Evolutionary conservation across 805 yeast genomes (phyloP).

Genomic region (Spathaspora arborariae): DNA sequence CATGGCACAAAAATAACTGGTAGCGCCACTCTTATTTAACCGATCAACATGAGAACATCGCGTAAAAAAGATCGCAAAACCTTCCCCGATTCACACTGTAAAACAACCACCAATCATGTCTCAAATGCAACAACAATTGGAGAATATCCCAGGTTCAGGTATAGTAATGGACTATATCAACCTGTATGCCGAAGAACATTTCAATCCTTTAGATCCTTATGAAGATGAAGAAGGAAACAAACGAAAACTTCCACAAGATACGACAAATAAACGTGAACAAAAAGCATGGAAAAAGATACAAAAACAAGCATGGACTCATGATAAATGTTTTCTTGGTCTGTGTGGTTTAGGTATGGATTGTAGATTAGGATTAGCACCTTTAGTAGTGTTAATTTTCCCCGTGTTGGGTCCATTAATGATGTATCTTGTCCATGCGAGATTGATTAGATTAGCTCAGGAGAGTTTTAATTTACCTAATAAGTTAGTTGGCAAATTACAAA

Average conservation of each 20-base stretch:
- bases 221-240: slow-evolving; percentile 57
- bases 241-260: slow-evolving; percentile 57
- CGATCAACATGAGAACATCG: background rate
- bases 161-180: slow-evolving; percentile 55
- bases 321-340: slow-evolving; percentile 77
- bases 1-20: no score
- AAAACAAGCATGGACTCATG: slow-evolving; percentile 82
- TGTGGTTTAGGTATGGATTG: slow-evolving; percentile 60
- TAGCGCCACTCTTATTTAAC: no score
- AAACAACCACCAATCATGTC: slow-evolving; percentile 13
- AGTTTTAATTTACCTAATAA: slow-evolving; percentile 54
- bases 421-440: slow-evolving; percentile 73
- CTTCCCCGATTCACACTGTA: background rate
- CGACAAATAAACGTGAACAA: slow-evolving; percentile 49
- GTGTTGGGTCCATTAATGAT: slow-evolving; percentile 79
- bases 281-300: slow-evolving; percentile 72
- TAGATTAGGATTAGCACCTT: slow-evolving; percentile 76
- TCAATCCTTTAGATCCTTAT: slow-evolving; percentile 65
- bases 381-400: slow-evolving; percentile 64
- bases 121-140: slow-evolving; percentile 21
- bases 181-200: slow-evolving; percentile 62
- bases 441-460: slow-evolving; percentile 58
- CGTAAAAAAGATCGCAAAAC: background rate
- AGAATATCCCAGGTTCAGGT: slow-evolving; percentile 55
- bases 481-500: slow-evolving; percentile 65